Evolutionary conservation across 805 yeast genomes (phyloP), one percentile per base, ranked within the genome.

Genomic region (Candida manassasensis): DNA sequence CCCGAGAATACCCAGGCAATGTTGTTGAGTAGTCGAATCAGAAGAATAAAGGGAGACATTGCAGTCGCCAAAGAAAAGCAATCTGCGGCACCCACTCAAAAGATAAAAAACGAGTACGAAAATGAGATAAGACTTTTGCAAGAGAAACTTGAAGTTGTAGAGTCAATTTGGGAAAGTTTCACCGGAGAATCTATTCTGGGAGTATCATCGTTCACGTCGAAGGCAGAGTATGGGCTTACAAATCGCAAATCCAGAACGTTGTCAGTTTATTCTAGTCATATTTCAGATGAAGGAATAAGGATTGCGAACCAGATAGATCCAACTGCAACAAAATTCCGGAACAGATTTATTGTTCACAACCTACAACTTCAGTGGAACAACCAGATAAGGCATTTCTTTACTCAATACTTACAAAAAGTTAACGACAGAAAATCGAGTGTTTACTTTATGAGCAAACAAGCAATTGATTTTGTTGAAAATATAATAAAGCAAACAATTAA

Each of bases 281-380:
- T 36, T 21, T 53, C 62, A 0, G 32, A 40, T 10, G 53, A 47
- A 16, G 61, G 59, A 12, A 44, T 57, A 11, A 40, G 48, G 18
- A 50, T 50, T 32, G 57, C 51, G 2, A 38, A 49, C 2, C 44
- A 45, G 10, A 36, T 50, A 25, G 47, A 50, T 16, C 36, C 55
- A 4, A 43, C 53, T 5, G 57, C 53, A 3, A 50, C 53, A 26
- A 65, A 42, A 36, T 83, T 76, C 57, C 73, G 71, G 40, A 88
- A 89, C 52, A 63, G 87, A 32, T 86, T 82, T 55, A 74, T 80
- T 40, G 61, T 86, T 15, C 88, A 87, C 45, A 77, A 81, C 37
- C 69, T 86, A 55, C 75, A 80, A 47, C 52, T 88, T 45, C 83
- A 79, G 45, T 88, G 96, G 96, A 81, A 84, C 55, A 79, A 83